Evolutionary conservation across 2,329 filamentous ascomycete genomes (phyloP), one percentile per base, ranked within the genome.

Genomic region (Clarireedia monteithiana): DNA sequence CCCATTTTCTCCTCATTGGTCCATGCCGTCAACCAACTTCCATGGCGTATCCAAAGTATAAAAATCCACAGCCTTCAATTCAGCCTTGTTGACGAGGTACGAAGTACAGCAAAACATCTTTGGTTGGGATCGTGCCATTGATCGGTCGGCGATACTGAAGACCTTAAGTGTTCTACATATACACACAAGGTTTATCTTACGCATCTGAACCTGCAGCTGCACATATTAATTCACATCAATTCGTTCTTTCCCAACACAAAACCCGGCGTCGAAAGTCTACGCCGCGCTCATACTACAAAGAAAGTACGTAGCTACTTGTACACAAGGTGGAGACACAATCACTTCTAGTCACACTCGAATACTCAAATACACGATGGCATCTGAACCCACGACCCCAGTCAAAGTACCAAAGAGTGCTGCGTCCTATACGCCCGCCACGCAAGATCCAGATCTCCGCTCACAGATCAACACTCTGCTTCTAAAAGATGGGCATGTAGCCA

Each of bases 401-500:
- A 83, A 83, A 67, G 79, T 85, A 49, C 79, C 83, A 14, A 68
- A 68, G 54, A 71, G 78, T 6, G 77, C 79, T 34, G 74, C 81
- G 3, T 78, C 75, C 63, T 82, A 85, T 69, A 80, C 81, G 15
- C 72, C 79, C 50, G 80, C 80, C 5, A 85, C 80, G 7, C 75
- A 82, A 56, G 83, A 86, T 62, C 74, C 78, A 6, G 82, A 85
- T 57, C 70, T 85, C 56, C 75, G 83, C 23, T 84, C 82, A 2
- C 77, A 84, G 63, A 81, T 86, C 64, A 85, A 86, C 66, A 73
- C 75, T 9, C 64, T 80, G 12, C 71, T 86, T 24, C 72, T 85
- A 36, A 73, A 75, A 42, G 81, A 83, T 47, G 82, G 82, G 3
- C 78, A 84, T 59, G 77, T 84, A 24, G 69, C 74, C 48, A 82